Conservation (phyloP, 371 early-diverging fungal genomes). For the Syncephalis fuscata region DNA sequence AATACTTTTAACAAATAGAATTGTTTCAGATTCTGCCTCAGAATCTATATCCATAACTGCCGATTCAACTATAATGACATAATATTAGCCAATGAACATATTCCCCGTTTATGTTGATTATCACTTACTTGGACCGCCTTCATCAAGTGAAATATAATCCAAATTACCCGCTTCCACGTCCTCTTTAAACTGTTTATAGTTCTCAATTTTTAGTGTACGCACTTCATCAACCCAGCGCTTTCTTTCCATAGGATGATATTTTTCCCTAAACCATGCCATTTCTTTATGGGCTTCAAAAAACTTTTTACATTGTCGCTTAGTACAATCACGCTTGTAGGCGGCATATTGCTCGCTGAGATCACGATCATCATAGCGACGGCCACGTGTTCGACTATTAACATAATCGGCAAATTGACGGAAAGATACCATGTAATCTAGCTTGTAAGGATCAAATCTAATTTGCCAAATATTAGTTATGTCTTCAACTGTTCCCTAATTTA, state of each 20-base stretch:
- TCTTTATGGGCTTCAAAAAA: constrained; percentile 67
- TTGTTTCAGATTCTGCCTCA: constrained; percentile 23
- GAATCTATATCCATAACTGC: constrained; percentile 13
- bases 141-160: constrained; percentile 30
- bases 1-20: constrained; percentile 61
- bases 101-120: neutral
- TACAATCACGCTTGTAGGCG: constrained; percentile 61
- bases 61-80: constrained; percentile 6
- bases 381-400: constrained; percentile 24
- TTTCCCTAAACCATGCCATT: constrained; percentile 84
- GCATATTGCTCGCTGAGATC: constrained; percentile 64
- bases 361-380: constrained; percentile 44
- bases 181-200: constrained; percentile 34
- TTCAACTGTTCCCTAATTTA: too few relatives aligned
- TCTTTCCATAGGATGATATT: constrained; percentile 63
- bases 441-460: constrained; percentile 41
- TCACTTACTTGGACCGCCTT: neutral
- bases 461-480: too few relatives aligned
- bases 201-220: constrained; percentile 26
- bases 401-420: constrained; percentile 67
- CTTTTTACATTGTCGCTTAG: constrained; percentile 35
- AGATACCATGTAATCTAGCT: constrained; percentile 59
- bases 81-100: constrained; percentile 1
- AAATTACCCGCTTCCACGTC: constrained; percentile 52
- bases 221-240: constrained; percentile 20